Conservation (phyloP, 1,139 yeast species). For the Magnusiomyces fungicola region DNA sequence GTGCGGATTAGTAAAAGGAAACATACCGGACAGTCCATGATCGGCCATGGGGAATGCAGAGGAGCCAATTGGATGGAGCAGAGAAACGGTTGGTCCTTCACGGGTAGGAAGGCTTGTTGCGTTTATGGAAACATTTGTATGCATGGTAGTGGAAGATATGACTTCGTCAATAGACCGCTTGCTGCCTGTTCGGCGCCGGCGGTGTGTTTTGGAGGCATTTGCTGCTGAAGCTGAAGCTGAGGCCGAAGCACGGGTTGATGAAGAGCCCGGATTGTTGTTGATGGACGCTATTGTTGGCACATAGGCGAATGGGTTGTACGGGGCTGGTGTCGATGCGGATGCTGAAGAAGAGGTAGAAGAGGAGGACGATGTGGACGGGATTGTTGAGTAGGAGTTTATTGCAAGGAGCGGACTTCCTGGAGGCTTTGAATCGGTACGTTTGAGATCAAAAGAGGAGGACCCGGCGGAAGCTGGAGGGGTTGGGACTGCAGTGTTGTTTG, state of each 20-base stretch:
- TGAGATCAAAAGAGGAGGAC: too few relatives aligned
- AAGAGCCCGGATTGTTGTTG: too few relatives aligned
- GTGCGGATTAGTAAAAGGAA: background rate
- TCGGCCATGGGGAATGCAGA: constrained; percentile 29
- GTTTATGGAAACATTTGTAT: background rate
- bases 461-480: too few relatives aligned
- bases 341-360: too few relatives aligned
- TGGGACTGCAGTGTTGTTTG: too few relatives aligned
- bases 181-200: constrained; percentile 25
- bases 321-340: too few relatives aligned
- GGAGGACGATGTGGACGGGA: too few relatives aligned
- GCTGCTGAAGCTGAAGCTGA: constrained; percentile 18
- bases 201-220: constrained; percentile 7
- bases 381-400: too few relatives aligned
- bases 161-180: constrained; percentile 28
- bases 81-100: background rate
- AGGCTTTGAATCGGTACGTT: too few relatives aligned
- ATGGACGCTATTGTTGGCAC: constrained; percentile 22
- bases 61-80: constrained; percentile 16
- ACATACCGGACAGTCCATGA: constrained; percentile 3
- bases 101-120: background rate
- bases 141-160: constrained; percentile 24
- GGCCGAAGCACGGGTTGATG: too few relatives aligned
- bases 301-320: constrained; percentile 19
- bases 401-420: too few relatives aligned